Percentiles rank a stretch among this genome's conserved stretches.
These are phyloP conservation scores for Boletus rex-veris DNA, from an alignment of 768 basidiomycete genomes.

Conservation along the genomic window DNA sequence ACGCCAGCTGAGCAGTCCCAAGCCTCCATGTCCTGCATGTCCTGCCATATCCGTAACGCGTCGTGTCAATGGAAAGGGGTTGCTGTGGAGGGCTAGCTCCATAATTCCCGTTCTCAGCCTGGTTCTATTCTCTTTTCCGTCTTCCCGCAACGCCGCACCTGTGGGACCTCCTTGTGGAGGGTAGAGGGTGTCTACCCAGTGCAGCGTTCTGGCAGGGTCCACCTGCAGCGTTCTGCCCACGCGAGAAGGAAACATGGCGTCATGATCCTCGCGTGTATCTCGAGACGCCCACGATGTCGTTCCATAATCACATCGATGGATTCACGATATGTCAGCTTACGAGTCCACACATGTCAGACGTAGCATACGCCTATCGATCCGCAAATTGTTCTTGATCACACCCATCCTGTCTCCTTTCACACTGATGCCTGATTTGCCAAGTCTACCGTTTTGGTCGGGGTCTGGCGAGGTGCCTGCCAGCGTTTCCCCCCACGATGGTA, in stretches of 20 bases:
- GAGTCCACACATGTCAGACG: background rate
- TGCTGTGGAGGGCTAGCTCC: constrained; percentile 14
- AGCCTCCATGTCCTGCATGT: background rate
- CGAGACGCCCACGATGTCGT: constrained; percentile 4
- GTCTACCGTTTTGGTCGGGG: constrained; percentile 1
- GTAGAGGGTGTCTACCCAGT: constrained; percentile 13
- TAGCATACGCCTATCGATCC: constrained; percentile 15
- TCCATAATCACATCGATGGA: constrained; percentile 21
- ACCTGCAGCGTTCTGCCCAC: too few species aligned
- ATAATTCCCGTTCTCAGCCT: constrained; percentile 15
- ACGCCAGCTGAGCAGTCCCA: background rate
- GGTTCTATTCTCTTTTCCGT: background rate
- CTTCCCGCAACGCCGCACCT: constrained; percentile 2
- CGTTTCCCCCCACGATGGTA: background rate
- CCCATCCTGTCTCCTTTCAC: constrained; percentile 1
- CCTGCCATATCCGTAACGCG: constrained; percentile 14
- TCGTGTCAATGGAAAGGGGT: constrained; percentile 18
- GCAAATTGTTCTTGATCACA: constrained; percentile 12
- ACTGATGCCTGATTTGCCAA: constrained; percentile 5
- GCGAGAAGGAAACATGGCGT: constrained; percentile 5
- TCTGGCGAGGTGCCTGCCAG: constrained; percentile 1
- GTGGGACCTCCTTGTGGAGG: constrained; percentile 11
- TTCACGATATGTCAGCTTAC: background rate
- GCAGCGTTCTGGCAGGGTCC: too few species aligned
- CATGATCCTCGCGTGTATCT: constrained; percentile 11